Conservation (phyloP, 1,139 yeast genomes). For the Kluyveromyces marxianus region DNA sequence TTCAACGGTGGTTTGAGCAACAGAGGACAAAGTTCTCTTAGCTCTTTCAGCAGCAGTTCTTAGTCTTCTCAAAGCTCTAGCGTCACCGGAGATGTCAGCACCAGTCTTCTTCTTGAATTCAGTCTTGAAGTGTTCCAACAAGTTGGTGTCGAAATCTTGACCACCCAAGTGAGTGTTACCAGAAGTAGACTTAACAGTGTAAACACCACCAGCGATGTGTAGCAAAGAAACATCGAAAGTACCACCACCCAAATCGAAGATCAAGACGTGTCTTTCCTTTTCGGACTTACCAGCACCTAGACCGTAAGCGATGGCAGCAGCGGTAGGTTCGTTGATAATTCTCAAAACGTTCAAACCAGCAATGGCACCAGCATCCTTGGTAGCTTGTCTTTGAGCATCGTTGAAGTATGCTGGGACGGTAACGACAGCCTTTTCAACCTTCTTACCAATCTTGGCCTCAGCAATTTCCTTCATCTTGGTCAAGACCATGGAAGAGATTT, state of each 20-base stretch:
- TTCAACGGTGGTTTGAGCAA: conserved; percentile 94
- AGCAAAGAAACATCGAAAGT: conserved; percentile 96
- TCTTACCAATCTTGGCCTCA: conserved; percentile 89
- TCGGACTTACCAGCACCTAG: conserved; percentile 88
- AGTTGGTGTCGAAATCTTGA: conserved; percentile 97
- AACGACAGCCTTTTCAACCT: conserved; percentile 90
- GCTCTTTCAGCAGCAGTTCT: conserved; percentile 99
- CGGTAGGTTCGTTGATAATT: conserved; percentile 96
- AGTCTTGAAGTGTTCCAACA: conserved; percentile 86
- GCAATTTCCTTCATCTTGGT: conserved; percentile 98
- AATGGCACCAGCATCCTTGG: conserved; percentile 98
- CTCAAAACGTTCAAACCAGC: conserved; percentile 94
- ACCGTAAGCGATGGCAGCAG: conserved; percentile 98
- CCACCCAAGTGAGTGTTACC: conserved; percentile 99
- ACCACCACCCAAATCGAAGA: conserved; percentile 98
- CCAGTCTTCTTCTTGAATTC: conserved; percentile 98
- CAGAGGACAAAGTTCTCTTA: conserved; percentile 96
- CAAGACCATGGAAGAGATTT: conserved; percentile 91
- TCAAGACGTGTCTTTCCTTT: conserved; percentile 82
- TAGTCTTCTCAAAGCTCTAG: conserved; percentile 96
- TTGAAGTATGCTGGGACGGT: conserved; percentile 97
- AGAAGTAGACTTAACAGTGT: conserved; percentile 98
- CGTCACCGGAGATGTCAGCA: conserved; percentile 82
- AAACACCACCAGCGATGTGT: conserved; percentile 97
- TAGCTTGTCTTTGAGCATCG: conserved; percentile 97